Base-by-base conservation (phyloP, 2,329 filamentous ascomycete species). In the Penicillium sp. region DNA sequence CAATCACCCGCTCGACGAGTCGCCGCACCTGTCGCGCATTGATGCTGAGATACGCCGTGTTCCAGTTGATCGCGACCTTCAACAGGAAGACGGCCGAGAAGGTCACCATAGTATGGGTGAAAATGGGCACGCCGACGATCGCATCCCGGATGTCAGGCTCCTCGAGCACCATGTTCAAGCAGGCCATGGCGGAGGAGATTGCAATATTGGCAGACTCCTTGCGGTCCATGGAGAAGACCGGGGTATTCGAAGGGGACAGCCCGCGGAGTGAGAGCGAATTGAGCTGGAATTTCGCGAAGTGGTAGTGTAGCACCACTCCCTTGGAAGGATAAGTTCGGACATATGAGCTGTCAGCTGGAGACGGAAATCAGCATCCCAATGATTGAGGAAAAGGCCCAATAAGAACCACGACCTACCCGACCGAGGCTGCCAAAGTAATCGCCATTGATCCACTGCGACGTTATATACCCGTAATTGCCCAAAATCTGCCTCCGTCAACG, bases 221-320 rank as follows among this genome's bases (percentile, higher is more conserved):
- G 57, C 76, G 78, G 49, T 79, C 77, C 68, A 80, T 76, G 13
- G 78, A 79, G 59, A 79, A 78, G 10, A 76, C 70, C 0, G 77
- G 77, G 0, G 77, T 76, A 52, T 77, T 78, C 13, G 73, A 79
- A 57, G 80, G 75, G 61, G 78, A 75, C 64, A 82, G 75, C 4
- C 80, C 64, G 65, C 75, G 72, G 10, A 77, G 70, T 3, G 75
- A 76, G 26, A 79, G 74, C 6, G 76, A 79, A 63, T 84, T 82
- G 22, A 85, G 76, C 63, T 84, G 81, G 51, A 85, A 80, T 62
- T 82, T 83, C 25, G 81, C 82, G 57, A 85, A 82, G 63, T 84
- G 80, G 63, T 82, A 82, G 68, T 85, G 83, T 8, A 85, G 71
- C 4, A 82, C 79, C 19, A 82, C 81, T 2, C 81, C 81, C 65